Base-by-base conservation (phyloP, 192 early-diverging fungal genomes). In the Podila verticillata region DNA sequence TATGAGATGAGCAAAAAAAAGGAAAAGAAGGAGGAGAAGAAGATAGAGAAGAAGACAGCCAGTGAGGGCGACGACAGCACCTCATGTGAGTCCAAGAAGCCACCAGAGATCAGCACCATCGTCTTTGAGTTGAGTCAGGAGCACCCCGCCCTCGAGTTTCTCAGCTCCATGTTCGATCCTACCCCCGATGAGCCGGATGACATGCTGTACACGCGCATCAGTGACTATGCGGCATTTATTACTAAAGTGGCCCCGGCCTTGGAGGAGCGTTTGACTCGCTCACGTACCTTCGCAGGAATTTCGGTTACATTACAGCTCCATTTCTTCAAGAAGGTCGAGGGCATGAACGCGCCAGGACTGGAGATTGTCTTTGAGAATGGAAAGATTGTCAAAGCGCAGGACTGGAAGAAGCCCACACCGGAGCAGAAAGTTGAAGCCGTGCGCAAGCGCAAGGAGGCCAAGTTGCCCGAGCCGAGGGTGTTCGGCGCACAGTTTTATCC, bases 141-240 rank as follows among this genome's bases (percentile, higher is more conserved):
- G 12, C 74, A 75, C 35, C 74, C 74, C 9, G 66, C 44, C 17
- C 15, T 32, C 10, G 7, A 36, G 4, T 29, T 75, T 10, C 30
- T 75, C 13, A 62, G 74, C 1, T 59, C 74, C 15, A 63, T 39
- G 24, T 35, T 35, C 35, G 35, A 35, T 35, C 35, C 64, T 8
- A 17, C 56, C 4, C 48, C 65, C 15, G 13, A 19, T 4, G 1
- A 2, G 15, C 56, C 29, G 17, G 29, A 28, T 6, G 48, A 62
- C 9, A 35, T 35, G 20, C n/a, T 64, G 5, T 59, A 31, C n/a
- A 48, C 57, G 2, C 74, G 74, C 24, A 75, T 75, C 31, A 44
- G 59, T n/a, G 54, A 58, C 28, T 68, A 75, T 32, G 61, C 74
- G 6, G 17, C 64, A 19, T 75, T 75, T 48, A 58, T 75, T 26